Base-by-base conservation (phyloP, 331 rosid genomes). In the Telfairia occidentalis region DNA sequence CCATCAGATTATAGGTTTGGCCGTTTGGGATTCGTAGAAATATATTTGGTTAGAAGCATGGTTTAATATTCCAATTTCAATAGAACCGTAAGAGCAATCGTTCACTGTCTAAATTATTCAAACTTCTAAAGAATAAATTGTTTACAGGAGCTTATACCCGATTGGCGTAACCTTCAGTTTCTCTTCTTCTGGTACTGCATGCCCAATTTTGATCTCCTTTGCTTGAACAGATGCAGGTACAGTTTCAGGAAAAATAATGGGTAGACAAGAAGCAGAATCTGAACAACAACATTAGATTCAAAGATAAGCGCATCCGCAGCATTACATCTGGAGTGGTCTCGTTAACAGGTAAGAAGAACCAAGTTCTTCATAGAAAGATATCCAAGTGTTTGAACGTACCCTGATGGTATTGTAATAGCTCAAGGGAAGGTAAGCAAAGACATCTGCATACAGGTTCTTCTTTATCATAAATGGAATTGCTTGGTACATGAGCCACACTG, bases 141-240 rank as follows among this genome's bases (percentile, higher is more conserved):
- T 21, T 34, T 10, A 21, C 19, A 5, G 35, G 66, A 69, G 49
- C 55, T 67, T 28, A 28, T 73, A 24, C 67, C 54, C 45, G 37
- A 71, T 24, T 23, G 50, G 58, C 37, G 57, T 26, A 57, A 30
- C 52, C 82, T 59, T 86, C 81, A 84, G 21, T 79, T 78, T 59
- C 32, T 85, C 83, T 92, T 85, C 84, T 89, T 87, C 61, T 78
- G 77, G 71, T 72, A 82, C 78, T 7, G 77, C 66, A 86, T 89
- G 37, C 85, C 54, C 75, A 92, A 85, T 84, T 92, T 92, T n/a
- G 92, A 53, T 63, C 78, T 83, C 42, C 98, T 89, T 79, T 92
- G 98, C 88, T 87, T 90, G 84, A 92, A 85, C 81, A 92, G 75
- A 84, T 92, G 96, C 78, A 92, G 85, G 80, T 92, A 90, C 73